Base-by-base conservation (phyloP, 2,329 filamentous ascomycete species). In the Alternaria brassicicola region DNA sequence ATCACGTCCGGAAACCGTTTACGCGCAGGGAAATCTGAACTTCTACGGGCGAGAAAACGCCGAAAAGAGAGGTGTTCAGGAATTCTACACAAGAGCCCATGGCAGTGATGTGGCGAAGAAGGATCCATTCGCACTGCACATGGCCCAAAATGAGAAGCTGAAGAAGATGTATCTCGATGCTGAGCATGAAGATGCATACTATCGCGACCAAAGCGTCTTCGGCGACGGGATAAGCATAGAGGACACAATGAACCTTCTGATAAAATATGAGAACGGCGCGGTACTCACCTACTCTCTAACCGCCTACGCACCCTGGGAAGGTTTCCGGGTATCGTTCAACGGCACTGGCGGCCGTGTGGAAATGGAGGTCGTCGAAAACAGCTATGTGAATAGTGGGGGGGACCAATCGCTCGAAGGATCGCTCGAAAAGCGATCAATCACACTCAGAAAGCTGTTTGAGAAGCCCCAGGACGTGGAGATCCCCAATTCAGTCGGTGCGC, bases 41-140 rank as follows among this genome's bases (percentile, higher is more conserved):
- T 88, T 88, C 69, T 88, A 88, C 67, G 86, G 86, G 4, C 78
- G 81, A 17, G 85, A 88, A 61, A 88, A 88, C 60, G 86, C 86
- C 0, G 84, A 88, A 75, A 61, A 70, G 31, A 78, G 85, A 0
- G 86, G 86, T 0, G 78, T 81, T 7, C 81, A 78, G 0, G 68
- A 77, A 9, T 86, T 87, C 60, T 84, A 86, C 66, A 69, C 76
- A 3, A 79, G 86, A 1, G 79, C 82, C 0, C 78, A 79, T 48
- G 83, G 83, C 0, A 85, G 82, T 57, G 78, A 82, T 26, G 80
- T 70, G 0, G 85, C 86, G 0, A 79, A 78, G 57, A 62, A 71
- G 0, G 86, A 88, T 55, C 86, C 85, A 0, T 88, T 88, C 67
- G 85, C 86, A 0, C 73, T 88, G 55, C 81, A 86, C 52, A 63